These are phyloP conservation scores for Rhizopogon sp. DNA, from an alignment of 768 basidiomycete genomes.

Conservation along the genomic window DNA sequence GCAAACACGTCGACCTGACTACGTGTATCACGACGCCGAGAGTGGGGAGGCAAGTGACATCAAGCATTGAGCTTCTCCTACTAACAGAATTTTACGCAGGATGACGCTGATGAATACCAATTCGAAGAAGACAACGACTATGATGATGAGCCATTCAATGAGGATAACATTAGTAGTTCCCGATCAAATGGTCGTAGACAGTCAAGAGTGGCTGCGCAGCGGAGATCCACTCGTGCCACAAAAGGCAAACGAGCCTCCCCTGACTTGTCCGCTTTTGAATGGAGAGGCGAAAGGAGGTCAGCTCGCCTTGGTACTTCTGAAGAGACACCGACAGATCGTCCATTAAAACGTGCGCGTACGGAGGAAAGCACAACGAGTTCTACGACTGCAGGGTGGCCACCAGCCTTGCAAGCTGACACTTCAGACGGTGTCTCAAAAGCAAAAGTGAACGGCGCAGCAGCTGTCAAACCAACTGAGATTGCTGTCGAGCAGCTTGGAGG, in stretches of 20 bases:
- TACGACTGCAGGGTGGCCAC: slow-evolving; percentile 32
- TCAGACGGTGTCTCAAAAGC: slow-evolving; percentile 35
- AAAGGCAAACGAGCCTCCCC: slow-evolving; percentile 48
- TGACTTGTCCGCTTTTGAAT: slow-evolving; percentile 47
- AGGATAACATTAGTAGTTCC: slow-evolving; percentile 35
- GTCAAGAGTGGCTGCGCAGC: slow-evolving; percentile 30
- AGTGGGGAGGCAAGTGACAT: slow-evolving; percentile 47
- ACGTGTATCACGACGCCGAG: slow-evolving; percentile 69
- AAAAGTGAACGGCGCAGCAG: slow-evolving; percentile 57
- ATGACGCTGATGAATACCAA: slow-evolving; percentile 66
- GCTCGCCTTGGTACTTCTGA: slow-evolving; percentile 53
- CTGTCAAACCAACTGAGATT: slow-evolving; percentile 65
- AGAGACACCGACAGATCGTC: slow-evolving; percentile 48
- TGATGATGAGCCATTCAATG: slow-evolving; percentile 52
- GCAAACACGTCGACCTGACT: slow-evolving; percentile 70
- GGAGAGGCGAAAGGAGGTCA: slow-evolving; percentile 77
- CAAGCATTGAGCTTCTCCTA: slow-evolving; percentile 14
- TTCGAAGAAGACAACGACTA: slow-evolving; percentile 61
- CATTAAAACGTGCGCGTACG: slow-evolving; percentile 70
- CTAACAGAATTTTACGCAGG: slow-evolving; percentile 25
- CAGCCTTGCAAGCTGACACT: slow-evolving; percentile 19
- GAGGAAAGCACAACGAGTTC: slow-evolving; percentile 65
- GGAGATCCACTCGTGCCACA: slow-evolving; percentile 52
- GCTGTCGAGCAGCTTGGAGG: slow-evolving; percentile 74
- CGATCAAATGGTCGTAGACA: slow-evolving; percentile 35